phyloP scores from a whole-genome alignment of 768 basidiomycete species.

The Auriscalpium microsporum region DNA sequence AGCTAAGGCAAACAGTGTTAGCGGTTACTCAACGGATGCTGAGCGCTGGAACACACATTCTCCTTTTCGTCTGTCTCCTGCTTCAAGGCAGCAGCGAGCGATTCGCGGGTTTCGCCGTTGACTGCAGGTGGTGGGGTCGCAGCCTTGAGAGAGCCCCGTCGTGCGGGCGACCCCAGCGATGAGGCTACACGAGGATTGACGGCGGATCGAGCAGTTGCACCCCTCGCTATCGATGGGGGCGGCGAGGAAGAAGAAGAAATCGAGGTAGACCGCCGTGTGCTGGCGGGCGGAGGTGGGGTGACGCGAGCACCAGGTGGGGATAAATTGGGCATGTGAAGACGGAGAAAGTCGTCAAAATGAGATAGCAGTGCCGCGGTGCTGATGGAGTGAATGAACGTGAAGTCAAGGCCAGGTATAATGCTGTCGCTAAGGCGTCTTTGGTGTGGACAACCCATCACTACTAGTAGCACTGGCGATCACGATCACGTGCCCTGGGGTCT shows the following conservation, averaged over 20 bases:
- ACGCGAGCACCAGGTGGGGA: constrained; percentile 14
- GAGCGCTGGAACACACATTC: constrained; percentile 39
- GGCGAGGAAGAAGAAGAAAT: constrained; percentile 36
- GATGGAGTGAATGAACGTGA: too few species aligned
- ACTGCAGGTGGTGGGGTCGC: constrained; percentile 22
- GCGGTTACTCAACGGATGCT: constrained; percentile 1
- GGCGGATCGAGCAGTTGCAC: constrained; percentile 59
- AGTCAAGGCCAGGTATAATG: too few species aligned
- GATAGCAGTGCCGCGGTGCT: too few species aligned
- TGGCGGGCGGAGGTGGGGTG: constrained; percentile 30
- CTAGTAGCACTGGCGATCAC: too few species aligned
- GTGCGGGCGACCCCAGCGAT: constrained; percentile 38
- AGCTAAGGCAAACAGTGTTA: constrained; percentile 37
- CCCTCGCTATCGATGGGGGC: constrained; percentile 35
- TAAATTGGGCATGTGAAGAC: not conserved
- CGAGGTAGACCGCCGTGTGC: constrained; percentile 37
- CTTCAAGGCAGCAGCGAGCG: constrained; percentile 54
- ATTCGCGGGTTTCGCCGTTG: constrained; percentile 44
- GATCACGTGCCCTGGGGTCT: too few species aligned
- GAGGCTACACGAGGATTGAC: constrained; percentile 48
- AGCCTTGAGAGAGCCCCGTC: constrained; percentile 44
- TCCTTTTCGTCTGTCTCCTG: constrained; percentile 79
- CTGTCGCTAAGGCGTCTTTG: too few species aligned
- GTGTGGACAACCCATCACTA: too few species aligned
- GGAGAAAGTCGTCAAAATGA: not conserved